Evolutionary conservation across 2,329 filamentous ascomycete genomes (phyloP).

Genomic region (Polytolypa hystricis): DNA sequence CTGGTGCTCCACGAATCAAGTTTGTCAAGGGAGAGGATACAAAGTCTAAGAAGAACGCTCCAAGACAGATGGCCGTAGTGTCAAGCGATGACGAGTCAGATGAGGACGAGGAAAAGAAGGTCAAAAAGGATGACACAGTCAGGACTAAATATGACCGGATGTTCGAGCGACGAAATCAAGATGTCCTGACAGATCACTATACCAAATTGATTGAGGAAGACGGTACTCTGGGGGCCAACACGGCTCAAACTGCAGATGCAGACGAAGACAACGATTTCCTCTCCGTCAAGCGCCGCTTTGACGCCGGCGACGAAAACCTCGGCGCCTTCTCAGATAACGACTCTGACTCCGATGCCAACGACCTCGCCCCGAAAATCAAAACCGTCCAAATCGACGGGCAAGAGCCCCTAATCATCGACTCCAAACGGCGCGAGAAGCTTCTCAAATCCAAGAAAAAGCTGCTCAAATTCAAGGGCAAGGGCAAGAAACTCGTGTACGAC

Average conservation of each 20-base stretch:
- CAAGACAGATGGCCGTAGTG: constrained; percentile 52
- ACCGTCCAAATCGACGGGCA: constrained; percentile 45
- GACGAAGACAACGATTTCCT: constrained; percentile 73
- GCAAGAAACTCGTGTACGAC: constrained; percentile 79
- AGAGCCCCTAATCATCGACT: constrained; percentile 73
- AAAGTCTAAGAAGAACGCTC: constrained; percentile 78
- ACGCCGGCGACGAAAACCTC: constrained; percentile 52
- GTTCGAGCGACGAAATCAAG: constrained; percentile 95
- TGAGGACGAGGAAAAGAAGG: constrained; percentile 36
- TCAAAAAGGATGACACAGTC: constrained; percentile 59
- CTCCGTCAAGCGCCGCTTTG: constrained; percentile 76
- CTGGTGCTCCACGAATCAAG: constrained; percentile 84
- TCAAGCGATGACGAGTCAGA: constrained; percentile 48
- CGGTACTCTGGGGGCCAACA: constrained; percentile 29
- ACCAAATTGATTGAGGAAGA: constrained; percentile 66
- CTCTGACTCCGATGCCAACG: constrained; percentile 29
- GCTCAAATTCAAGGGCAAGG: constrained; percentile 77
- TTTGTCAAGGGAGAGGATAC: constrained; percentile 83
- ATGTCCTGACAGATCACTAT: constrained; percentile 90
- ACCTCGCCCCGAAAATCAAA: constrained; percentile 31
- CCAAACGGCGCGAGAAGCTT: constrained; percentile 90
- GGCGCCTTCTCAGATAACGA: constrained; percentile 28
- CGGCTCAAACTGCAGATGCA: constrained; percentile 35
- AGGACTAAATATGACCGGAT: constrained; percentile 95
- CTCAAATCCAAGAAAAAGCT: constrained; percentile 90